Evolutionary conservation across 148 eudicot genomes (phyloP).

Genomic region (Fagopyrum homotropicum): DNA sequence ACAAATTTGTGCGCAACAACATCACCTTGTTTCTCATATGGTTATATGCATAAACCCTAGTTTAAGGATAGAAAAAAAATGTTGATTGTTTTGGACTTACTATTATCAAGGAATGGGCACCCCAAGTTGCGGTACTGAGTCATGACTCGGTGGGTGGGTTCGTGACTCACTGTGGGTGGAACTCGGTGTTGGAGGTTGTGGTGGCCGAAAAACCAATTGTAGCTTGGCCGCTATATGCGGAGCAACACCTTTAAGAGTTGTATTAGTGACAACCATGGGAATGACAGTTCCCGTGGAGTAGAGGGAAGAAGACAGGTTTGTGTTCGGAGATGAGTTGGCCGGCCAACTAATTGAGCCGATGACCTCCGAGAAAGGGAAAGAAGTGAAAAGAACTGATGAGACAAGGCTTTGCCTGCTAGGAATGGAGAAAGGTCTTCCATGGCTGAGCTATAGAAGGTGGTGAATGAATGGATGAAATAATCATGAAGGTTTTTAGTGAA

Average conservation of each 20-base stretch:
- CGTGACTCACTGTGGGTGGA: slow-evolving; percentile 32
- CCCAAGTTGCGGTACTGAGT: slow-evolving; percentile 18
- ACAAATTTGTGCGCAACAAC: too few relatives aligned
- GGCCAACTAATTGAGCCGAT: slow-evolving; percentile 4
- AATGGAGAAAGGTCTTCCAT: slow-evolving; percentile 10
- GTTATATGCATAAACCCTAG: too few relatives aligned
- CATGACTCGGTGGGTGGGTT: slow-evolving; percentile 28
- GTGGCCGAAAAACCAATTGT: slow-evolving; percentile 25
- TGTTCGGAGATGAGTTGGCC: slow-evolving; percentile 14
- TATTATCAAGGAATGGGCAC: slow-evolving; percentile 26
- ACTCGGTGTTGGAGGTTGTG: slow-evolving; percentile 29
- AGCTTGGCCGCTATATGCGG: slow-evolving; percentile 28
- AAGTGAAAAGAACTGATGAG: slow-evolving; percentile 4
- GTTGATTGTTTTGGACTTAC: not conserved
- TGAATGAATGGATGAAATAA: not conserved
- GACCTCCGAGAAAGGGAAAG: slow-evolving; percentile 14
- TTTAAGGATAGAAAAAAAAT: too few relatives aligned
- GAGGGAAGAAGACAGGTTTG: slow-evolving; percentile 13
- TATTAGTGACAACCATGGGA: slow-evolving; percentile 21
- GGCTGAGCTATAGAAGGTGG: not conserved
- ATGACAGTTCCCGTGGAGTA: slow-evolving; percentile 18
- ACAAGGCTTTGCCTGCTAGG: slow-evolving; percentile 11
- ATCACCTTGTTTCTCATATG: too few relatives aligned
- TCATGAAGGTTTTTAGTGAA: too few relatives aligned
- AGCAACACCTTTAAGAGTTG: slow-evolving; percentile 25